Evolutionary conservation across 495 filamentous ascomycete species (phyloP), one percentile per base, ranked within the genome.

Genomic region (Podospora comata): DNA sequence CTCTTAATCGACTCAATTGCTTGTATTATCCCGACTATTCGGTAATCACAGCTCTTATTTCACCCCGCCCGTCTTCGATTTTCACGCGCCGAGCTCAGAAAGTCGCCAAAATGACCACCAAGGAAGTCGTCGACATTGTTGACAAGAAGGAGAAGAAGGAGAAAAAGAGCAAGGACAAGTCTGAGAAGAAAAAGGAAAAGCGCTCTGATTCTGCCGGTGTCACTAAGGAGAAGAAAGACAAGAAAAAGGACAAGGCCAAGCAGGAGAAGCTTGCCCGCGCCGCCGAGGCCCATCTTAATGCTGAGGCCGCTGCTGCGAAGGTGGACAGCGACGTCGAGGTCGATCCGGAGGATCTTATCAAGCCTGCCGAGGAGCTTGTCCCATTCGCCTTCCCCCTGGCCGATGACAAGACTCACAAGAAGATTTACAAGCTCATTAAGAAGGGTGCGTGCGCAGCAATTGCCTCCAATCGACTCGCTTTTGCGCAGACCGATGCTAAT

Each of bases 361-460:
- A 81, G 72, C 83, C 87, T 61, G 79, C 89, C 68, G 90, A 90
- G 67, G 89, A 92, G 27, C 78, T 97, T 62, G 94, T 97, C 59
- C 93, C 93, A n/a, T 99, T 98, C 77, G 96, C 95, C 67, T 84
- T 89, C 70, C 95, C 96, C 58, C 82, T 98, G 74, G 93, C 91
- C 20, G 90, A 95, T 73, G 93, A 97, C 74, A 97, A 97, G 86
- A 80, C 85, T 27, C 86, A 89, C 72, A 97, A 97, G 88, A 97
- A 97, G 88, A 87, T 96, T 53, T 81, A 94, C 74, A 96, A 96
- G 85, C 87, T 87, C 39, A 91, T 98, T 64, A 94, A 95, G 86
- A 96, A 96, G 83, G 92, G 95, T 97, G 85, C 62, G 85, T 78
- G 16, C 34, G 2, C 19, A 18, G 61, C 30, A 26, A 23, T 63